Conservation (phyloP, 2,329 filamentous ascomycete species). For the Neopestalotiopsis rosae region DNA sequence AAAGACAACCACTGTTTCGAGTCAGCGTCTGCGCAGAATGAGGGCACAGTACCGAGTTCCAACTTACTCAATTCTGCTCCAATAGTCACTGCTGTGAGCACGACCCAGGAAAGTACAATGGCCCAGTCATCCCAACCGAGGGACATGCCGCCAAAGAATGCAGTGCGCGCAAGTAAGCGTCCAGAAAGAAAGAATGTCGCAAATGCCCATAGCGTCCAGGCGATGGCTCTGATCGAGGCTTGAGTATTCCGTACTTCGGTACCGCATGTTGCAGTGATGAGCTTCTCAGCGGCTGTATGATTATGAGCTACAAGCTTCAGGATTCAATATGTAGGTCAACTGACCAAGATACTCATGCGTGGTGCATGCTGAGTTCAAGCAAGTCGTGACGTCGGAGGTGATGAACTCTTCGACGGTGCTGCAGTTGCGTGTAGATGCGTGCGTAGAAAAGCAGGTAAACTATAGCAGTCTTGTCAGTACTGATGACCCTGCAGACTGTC, state of each 20-base stretch:
- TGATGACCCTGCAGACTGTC: neutral
- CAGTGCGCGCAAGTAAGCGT: conserved; percentile 24
- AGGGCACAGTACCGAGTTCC: neutral
- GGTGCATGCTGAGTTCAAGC: conserved; percentile 17
- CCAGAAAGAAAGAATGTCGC: conserved; percentile 23
- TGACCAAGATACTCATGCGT: conserved; percentile 16
- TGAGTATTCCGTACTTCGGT: conserved; percentile 19
- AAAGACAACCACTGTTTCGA: conserved; percentile 26
- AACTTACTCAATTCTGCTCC: conserved; percentile 28
- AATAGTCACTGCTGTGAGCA: conserved; percentile 25
- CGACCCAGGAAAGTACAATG: conserved; percentile 27
- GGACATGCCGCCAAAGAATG: conserved; percentile 22
- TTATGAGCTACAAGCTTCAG: neutral
- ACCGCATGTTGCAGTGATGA: conserved; percentile 22
- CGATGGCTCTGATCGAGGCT: conserved; percentile 20
- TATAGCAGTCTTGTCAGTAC: conserved; percentile 2
- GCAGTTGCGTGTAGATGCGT: conserved; percentile 11
- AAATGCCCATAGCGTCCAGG: conserved; percentile 24
- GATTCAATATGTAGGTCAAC: neutral
- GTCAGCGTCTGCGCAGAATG: conserved; percentile 2
- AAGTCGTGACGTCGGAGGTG: conserved; percentile 14
- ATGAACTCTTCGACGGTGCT: conserved; percentile 18
- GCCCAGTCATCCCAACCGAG: conserved; percentile 31
- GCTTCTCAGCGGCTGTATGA: conserved; percentile 19
- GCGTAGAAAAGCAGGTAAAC: conserved; percentile 17